Conservation (phyloP, 345 rosid species). For the Mallotus nudiflorus region DNA sequence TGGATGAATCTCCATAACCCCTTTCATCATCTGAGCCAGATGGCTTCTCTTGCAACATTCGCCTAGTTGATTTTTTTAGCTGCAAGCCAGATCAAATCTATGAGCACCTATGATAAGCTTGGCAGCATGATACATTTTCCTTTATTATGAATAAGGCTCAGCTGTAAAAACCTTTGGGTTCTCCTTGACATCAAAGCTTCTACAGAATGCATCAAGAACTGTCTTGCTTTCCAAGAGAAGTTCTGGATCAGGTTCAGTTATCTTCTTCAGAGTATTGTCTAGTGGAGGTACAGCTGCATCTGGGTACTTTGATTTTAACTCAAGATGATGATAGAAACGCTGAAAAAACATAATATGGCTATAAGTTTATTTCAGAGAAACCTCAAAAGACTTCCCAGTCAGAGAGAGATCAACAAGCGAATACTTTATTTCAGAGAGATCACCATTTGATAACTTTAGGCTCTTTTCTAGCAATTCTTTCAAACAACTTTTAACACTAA, state of each 20-base stretch:
- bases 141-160: not conserved
- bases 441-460: not conserved
- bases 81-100: conserved; percentile 33
- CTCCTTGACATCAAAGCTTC: conserved; percentile 68
- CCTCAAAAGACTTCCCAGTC: not conserved
- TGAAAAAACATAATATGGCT: conserved; percentile 32
- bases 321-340: conserved; percentile 76
- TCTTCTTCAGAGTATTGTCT: conserved; percentile 67
- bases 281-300: conserved; percentile 79
- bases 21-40: conserved; percentile 65
- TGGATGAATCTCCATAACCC: conserved; percentile 24
- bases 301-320: conserved; percentile 67
- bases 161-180: conserved; percentile 62
- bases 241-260: conserved; percentile 67
- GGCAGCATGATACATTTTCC: conserved; percentile 4
- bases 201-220: conserved; percentile 45
- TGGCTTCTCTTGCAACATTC: conserved; percentile 48
- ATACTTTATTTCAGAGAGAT: not conserved
- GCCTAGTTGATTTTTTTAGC: conserved; percentile 63
- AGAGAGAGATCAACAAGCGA: not conserved
- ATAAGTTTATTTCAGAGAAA: conserved; percentile 27
- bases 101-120: not conserved
- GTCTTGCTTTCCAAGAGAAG: conserved; percentile 50
- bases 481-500: not conserved
- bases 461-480: not conserved